Percentiles rank a stretch among this genome's conserved stretches.
phyloP scores from a whole-genome alignment of 2,329 filamentous ascomycete genomes.

The Pleurostoma richardsiae region DNA sequence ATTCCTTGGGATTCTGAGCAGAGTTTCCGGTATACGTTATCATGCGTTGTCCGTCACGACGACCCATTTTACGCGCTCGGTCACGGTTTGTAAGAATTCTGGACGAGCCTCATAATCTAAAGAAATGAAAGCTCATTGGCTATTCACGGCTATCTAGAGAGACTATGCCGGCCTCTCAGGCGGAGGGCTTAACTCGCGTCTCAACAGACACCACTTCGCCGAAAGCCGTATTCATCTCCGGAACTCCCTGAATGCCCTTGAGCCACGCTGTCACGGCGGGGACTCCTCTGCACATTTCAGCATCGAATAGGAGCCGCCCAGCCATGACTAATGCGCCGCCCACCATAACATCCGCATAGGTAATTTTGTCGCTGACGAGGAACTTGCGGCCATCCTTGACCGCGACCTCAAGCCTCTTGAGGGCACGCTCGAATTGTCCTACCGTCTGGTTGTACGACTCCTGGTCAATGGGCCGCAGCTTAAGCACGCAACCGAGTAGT shows the following conservation, averaged over 20 bases:
- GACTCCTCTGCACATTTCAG: slow-evolving; percentile 25
- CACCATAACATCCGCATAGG: slow-evolving; percentile 31
- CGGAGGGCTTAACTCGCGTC: slow-evolving; percentile 11
- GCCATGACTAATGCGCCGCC: slow-evolving; percentile 16
- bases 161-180: neutral
- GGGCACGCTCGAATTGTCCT: slow-evolving; percentile 17
- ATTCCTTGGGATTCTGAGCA: too few relatives aligned
- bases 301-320: slow-evolving; percentile 22
- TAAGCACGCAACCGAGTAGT: slow-evolving; percentile 17
- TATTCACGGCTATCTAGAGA: too few relatives aligned
- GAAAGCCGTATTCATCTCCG: slow-evolving; percentile 25
- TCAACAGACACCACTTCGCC: slow-evolving; percentile 24
- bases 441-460: slow-evolving; percentile 12
- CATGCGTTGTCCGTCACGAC: too few relatives aligned
- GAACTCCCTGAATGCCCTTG: slow-evolving; percentile 19
- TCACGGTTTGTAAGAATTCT: too few relatives aligned
- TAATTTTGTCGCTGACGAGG: slow-evolving; percentile 29
- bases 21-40: too few relatives aligned
- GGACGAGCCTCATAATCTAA: too few relatives aligned
- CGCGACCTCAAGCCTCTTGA: slow-evolving; percentile 21
- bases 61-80: too few relatives aligned
- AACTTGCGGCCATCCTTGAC: slow-evolving; percentile 27
- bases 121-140: too few relatives aligned
- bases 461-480: slow-evolving; percentile 20
- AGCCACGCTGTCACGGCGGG: slow-evolving; percentile 25